Percentiles rank a stretch among this genome's conserved stretches.
Evolutionary conservation across 306 rosid species (phyloP).

Genomic region (Nissolia schottii): DNA sequence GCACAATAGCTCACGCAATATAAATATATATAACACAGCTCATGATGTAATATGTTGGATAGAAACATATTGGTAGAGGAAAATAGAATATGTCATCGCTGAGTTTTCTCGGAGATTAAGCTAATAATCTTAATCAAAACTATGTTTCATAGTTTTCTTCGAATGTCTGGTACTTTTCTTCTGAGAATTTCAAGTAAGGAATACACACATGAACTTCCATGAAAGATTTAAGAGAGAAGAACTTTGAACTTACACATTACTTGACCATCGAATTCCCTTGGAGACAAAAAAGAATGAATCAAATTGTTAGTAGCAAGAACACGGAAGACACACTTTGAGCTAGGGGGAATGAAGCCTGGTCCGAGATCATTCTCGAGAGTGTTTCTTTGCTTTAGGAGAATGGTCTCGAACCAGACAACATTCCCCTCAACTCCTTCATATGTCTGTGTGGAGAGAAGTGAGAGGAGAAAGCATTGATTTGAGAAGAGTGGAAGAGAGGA

Average conservation of each 20-base stretch:
- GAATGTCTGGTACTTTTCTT: not conserved
- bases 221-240: not conserved
- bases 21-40: too few relatives aligned
- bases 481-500: slow-evolving; percentile 26
- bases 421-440: slow-evolving; percentile 73
- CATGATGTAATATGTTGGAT: not conserved
- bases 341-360: slow-evolving; percentile 99
- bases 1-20: too few relatives aligned
- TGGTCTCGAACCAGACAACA: slow-evolving; percentile 94
- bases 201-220: not conserved
- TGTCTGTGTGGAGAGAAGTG: slow-evolving; percentile 6
- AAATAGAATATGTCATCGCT: not conserved
- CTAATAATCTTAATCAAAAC: not conserved
- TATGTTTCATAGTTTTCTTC: not conserved
- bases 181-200: not conserved
- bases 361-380: slow-evolving; percentile 61
- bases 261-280: slow-evolving; percentile 3
- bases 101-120: slow-evolving; percentile 7
- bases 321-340: slow-evolving; percentile 18
- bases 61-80: not conserved
- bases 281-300: not conserved
- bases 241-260: slow-evolving; percentile 29
- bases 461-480: slow-evolving; percentile 25
- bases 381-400: slow-evolving; percentile 13
- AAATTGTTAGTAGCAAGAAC: not conserved